Evolutionary conservation across 208 protist genomes (phyloP).

Genomic region (Acanthamoeba sp.): DNA sequence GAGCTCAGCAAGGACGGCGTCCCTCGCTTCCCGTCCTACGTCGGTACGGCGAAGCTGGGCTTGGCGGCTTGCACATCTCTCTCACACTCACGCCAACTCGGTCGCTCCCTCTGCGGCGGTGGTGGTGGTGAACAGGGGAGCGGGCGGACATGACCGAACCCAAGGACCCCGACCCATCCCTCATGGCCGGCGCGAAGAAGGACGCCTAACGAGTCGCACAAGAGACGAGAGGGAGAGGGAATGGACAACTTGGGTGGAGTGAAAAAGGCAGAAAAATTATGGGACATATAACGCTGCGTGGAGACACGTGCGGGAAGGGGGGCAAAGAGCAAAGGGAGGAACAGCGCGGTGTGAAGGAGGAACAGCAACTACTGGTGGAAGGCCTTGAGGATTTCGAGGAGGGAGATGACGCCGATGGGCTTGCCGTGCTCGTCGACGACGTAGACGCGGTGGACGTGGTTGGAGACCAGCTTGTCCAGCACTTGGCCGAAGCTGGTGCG

Average conservation of each 20-base stretch:
- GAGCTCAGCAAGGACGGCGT: conserved; percentile 85
- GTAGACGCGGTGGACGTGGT: conserved; percentile 52
- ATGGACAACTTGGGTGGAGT: background rate
- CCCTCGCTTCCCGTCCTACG: conserved; percentile 86
- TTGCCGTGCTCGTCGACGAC: conserved; percentile 40
- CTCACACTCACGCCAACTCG: background rate
- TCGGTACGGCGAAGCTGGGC: too few relatives aligned
- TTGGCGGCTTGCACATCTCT: background rate
- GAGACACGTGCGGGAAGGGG: too few relatives aligned
- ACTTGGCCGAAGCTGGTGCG: conserved; percentile 38
- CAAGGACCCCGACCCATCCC: conserved; percentile 10
- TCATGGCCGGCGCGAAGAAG: background rate
- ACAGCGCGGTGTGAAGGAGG: too few relatives aligned
- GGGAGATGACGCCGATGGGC: conserved; percentile 46
- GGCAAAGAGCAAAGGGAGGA: too few relatives aligned
- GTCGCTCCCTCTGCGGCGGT: background rate
- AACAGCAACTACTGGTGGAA: background rate
- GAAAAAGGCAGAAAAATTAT: too few relatives aligned
- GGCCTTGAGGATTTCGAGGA: conserved; percentile 54
- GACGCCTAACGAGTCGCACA: background rate
- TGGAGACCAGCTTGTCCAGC: conserved; percentile 43
- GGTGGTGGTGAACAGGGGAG: too few relatives aligned
- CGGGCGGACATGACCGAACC: conserved; percentile 63
- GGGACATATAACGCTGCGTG: too few relatives aligned
- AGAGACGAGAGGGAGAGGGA: too few relatives aligned